Conservation (phyloP, 331 rosid genomes). For the Malus hybrid region DNA sequence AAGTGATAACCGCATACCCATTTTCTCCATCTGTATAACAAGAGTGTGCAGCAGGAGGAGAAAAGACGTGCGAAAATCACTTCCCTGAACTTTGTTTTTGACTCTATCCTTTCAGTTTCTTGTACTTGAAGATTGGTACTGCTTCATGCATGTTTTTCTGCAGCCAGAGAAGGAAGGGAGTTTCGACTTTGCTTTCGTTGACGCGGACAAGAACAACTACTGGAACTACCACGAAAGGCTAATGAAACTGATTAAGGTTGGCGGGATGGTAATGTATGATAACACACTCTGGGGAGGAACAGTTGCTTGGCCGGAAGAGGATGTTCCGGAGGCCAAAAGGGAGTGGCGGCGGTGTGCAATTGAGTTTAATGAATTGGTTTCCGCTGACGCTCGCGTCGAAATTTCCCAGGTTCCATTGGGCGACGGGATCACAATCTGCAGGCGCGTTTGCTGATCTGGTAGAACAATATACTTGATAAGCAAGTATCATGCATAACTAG, state of each 20-base stretch:
- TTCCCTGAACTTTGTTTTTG: background rate
- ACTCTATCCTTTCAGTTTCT: background rate
- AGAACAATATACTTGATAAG: background rate
- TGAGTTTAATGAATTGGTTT: constrained; percentile 4
- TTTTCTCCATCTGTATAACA: too few relatives aligned
- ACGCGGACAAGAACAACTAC: constrained; percentile 18
- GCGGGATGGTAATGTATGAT: constrained; percentile 13
- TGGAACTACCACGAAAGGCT: constrained; percentile 17
- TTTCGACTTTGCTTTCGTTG: constrained; percentile 20
- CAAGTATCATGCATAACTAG: background rate
- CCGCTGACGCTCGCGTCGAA: constrained; percentile 12
- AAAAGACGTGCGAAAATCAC: too few relatives aligned
- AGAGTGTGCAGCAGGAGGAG: too few relatives aligned
- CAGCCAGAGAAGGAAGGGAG: constrained; percentile 7
- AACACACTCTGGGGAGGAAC: constrained; percentile 14
- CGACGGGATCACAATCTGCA: constrained; percentile 23
- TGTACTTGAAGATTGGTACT: background rate
- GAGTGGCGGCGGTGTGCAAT: background rate
- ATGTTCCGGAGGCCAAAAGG: background rate
- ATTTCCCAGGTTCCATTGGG: constrained; percentile 19
- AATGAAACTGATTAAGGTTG: constrained; percentile 9
- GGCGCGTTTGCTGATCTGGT: constrained; percentile 6
- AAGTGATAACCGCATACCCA: too few relatives aligned
- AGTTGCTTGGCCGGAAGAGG: background rate
- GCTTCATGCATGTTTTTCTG: background rate